Base-by-base conservation (phyloP, 1,139 yeast genomes). In the Hemisphaericaspora lyxosophila region DNA sequence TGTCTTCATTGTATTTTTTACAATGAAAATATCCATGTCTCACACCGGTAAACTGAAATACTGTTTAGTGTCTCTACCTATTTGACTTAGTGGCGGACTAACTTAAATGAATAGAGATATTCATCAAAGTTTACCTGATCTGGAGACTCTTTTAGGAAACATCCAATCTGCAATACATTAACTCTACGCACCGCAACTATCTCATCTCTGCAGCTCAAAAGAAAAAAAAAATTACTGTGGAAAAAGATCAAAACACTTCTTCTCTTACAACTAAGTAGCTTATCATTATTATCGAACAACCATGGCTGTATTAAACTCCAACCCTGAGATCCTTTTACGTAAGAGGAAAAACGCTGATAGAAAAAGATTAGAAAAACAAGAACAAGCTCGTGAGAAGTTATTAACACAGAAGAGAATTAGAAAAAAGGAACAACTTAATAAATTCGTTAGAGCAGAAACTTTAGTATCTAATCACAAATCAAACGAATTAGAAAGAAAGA, bases 331-430 rank as follows among this genome's bases (percentile, higher is more conserved):
- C 41, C 77, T 85, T 51, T 71, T 85, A 49, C 80, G 82, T 55
- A 85, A 84, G 69, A 78, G 94, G 64, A 85, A 84, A 67, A 78
- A 83, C 56, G 84, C 82, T 45, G 90, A 85, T 56, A 70, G 84
- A 59, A 70, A 81, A 51, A 75, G 89, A 57, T 54, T 83, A 42
- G 82, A 78, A 53, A 80, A 78, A 54, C 86, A 80, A 54, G 83
- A 71, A 41, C 65, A 66, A 40, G 66, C 65, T 35, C 61, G 60
- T 40, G 60, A 59, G 43, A 55, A 53, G 34, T 53, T 52, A 26
- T 49, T 51, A 22, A 58, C 59, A 37, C 67, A 66, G 49, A 70
- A 66, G 50, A 66, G 64, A 49, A 33, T 40, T 17, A 65, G 60
- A 38, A 62, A 62, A 39, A 64, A 64, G 40, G 67, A 67, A 55